Evolutionary conservation across 2,329 filamentous ascomycete genomes (phyloP).

Genomic region (Ophiocordyceps australis): DNA sequence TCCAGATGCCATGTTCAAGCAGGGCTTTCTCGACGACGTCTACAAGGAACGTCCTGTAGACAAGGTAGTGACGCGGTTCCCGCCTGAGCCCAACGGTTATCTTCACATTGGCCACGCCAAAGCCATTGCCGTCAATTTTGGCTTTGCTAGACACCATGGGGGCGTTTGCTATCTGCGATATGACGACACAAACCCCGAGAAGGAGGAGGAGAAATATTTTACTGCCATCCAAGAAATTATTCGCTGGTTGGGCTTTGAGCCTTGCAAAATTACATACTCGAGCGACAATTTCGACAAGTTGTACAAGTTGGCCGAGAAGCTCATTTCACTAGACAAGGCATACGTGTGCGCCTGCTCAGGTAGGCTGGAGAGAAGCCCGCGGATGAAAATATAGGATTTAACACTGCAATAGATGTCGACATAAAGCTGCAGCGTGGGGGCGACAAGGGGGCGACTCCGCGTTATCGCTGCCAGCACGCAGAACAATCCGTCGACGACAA

Average conservation of each 20-base stretch:
- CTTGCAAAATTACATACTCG: constrained; percentile 50
- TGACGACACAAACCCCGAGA: constrained; percentile 91
- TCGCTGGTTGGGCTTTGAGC: constrained; percentile 51
- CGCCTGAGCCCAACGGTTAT: constrained; percentile 82
- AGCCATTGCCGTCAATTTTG: constrained; percentile 92
- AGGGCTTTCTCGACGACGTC: constrained; percentile 57
- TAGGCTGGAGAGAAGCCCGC: too few relatives aligned
- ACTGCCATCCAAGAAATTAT: constrained; percentile 79
- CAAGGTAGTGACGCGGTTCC: constrained; percentile 53
- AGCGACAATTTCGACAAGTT: constrained; percentile 74
- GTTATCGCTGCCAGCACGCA: constrained; percentile 69
- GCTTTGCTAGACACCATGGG: constrained; percentile 71
- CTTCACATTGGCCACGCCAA: constrained; percentile 90
- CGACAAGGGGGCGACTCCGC: constrained; percentile 44
- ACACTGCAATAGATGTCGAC: constrained; percentile 37
- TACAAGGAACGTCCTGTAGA: constrained; percentile 48
- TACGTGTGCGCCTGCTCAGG: constrained; percentile 79
- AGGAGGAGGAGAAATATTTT: constrained; percentile 82
- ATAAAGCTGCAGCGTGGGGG: constrained; percentile 79
- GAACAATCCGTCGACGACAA: constrained; percentile 59
- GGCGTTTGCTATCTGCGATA: constrained; percentile 40
- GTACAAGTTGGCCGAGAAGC: constrained; percentile 69
- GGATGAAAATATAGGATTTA: too few relatives aligned
- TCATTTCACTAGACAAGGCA: constrained; percentile 47
- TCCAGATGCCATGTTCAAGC: constrained; percentile 58